Evolutionary conservation across 2,329 filamentous ascomycete genomes (phyloP), one percentile per base, ranked within the genome.

Genomic region (Cladophialophora yegresii): DNA sequence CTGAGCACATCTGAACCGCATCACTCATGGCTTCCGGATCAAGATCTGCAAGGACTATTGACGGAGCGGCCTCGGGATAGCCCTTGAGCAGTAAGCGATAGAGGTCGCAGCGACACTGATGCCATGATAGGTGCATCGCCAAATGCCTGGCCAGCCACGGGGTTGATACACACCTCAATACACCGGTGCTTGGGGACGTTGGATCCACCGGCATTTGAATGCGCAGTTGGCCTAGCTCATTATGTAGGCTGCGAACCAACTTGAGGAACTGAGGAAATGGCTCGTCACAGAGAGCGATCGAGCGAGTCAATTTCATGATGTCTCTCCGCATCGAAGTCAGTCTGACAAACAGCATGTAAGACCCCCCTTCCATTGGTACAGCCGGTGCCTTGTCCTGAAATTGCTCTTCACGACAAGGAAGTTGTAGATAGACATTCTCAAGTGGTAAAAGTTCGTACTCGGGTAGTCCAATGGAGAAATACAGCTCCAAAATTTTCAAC

Each of bases 41-140:
- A n/a, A 49, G 22, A 22, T n/a, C 51, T 16, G 20, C 33, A 7
- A 57, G 33, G 16, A 57, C 36, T 43, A 57, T 28, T 36, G 54
- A 7, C 3, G 54, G 54, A 20, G 54, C 28, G 10, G 54, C 54
- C 40, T 57, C 54, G 8, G 54, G 54, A 20, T 57, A 57, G 20
- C 33, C 54, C 20, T 28, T 26, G 28, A 57, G 54, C 33, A 57
- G 54, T 22, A 57, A 22, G 12, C 54, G 54, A 28, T 57, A 57
- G 9, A 57, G 36, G 30, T 57, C 54, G 20, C 54, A 36, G 33
- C 54, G 54, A 28, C 54, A 57, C 7, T 57, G 54, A 12, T 57
- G 54, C 54, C 54, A 57, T 40, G 54, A 57, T 28, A 57, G 54
- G 28, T 57, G 54, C 54, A 57, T 57, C 28, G 45, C 54, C 33